Conservation (phyloP, 768 basidiomycete species). For the Boletus huronensis region DNA sequence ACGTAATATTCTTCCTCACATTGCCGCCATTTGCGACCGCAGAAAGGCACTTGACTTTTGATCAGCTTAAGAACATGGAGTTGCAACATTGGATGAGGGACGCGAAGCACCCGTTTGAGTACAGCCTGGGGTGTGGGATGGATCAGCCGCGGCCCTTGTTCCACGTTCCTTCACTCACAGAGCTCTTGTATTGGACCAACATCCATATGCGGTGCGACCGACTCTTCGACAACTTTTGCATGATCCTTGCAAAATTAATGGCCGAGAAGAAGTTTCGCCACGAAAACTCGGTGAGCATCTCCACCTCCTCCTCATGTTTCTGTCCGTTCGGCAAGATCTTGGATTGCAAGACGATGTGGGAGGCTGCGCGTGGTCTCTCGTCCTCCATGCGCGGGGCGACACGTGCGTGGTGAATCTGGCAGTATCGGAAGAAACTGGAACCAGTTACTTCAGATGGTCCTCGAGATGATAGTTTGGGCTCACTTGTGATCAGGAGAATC, state of each 20-base stretch:
- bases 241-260: slow-evolving; percentile 96
- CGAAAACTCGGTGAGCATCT: slow-evolving; percentile 89
- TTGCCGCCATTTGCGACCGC: slow-evolving; percentile 96
- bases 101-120: slow-evolving; percentile 89
- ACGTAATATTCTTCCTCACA: slow-evolving; percentile 47
- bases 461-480: slow-evolving; percentile 15
- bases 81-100: slow-evolving; percentile 91
- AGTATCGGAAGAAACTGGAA: slow-evolving; percentile 92
- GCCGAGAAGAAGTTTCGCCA: slow-evolving; percentile 98
- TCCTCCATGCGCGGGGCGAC: slow-evolving; percentile 62
- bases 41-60: slow-evolving; percentile 98
- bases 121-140: slow-evolving; percentile 63
- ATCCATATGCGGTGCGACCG: slow-evolving; percentile 93
- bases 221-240: slow-evolving; percentile 96
- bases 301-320: slow-evolving; percentile 81
- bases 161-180: slow-evolving; percentile 49
- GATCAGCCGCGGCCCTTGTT: slow-evolving; percentile 3
- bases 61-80: slow-evolving; percentile 94
- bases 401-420: slow-evolving; percentile 72
- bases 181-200: slow-evolving; percentile 97
- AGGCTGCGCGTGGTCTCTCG: slow-evolving; percentile 54
- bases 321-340: slow-evolving; percentile 68
- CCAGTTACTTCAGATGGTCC: slow-evolving; percentile 5
- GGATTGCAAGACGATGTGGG: slow-evolving; percentile 55
- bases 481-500: slow-evolving; percentile 87